Evolutionary conservation across 768 basidiomycete species (phyloP).

Genomic region (Amanita thiersii): DNA sequence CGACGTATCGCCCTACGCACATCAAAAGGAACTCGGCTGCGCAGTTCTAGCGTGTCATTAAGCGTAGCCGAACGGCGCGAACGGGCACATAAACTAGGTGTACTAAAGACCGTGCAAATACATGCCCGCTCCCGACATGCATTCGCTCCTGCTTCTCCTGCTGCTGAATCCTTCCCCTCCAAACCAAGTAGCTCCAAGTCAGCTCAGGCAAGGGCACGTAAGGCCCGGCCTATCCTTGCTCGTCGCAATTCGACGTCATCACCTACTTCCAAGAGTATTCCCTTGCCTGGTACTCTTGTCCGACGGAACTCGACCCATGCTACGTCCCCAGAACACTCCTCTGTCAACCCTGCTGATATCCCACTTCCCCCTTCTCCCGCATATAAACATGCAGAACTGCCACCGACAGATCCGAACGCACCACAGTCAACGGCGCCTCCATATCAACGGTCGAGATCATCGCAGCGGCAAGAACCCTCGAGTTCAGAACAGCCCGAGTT

Average conservation of each 20-base stretch:
- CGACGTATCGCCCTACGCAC: slow-evolving; percentile 21
- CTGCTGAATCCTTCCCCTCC: slow-evolving; percentile 14
- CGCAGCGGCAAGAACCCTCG: neutral
- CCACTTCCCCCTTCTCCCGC: slow-evolving; percentile 11
- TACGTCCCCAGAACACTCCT: neutral
- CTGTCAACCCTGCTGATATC: slow-evolving; percentile 6
- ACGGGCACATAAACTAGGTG: slow-evolving; percentile 37
- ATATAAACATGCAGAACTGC: slow-evolving; percentile 1
- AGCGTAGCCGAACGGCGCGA: slow-evolving; percentile 32
- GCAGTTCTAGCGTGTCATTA: slow-evolving; percentile 57
- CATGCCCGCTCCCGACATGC: slow-evolving; percentile 57
- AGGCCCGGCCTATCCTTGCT: slow-evolving; percentile 25
- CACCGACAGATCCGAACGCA: slow-evolving; percentile 15
- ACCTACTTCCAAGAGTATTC: neutral
- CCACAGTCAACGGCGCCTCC: slow-evolving; percentile 14
- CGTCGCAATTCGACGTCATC: slow-evolving; percentile 43
- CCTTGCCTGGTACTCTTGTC: neutral
- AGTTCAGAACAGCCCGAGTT: neutral
- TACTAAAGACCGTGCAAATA: slow-evolving; percentile 55
- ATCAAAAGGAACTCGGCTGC: slow-evolving; percentile 30
- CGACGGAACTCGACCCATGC: slow-evolving; percentile 11
- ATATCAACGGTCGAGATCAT: neutral
- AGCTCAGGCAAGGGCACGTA: slow-evolving; percentile 1
- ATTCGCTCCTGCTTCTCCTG: slow-evolving; percentile 27
- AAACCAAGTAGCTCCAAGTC: slow-evolving; percentile 11